A percentile compares a stretch with the other conserved stretches of the same genome.
phyloP scores from a whole-genome alignment of 2,329 filamentous ascomycete species.

The Beauveria caledonica region DNA sequence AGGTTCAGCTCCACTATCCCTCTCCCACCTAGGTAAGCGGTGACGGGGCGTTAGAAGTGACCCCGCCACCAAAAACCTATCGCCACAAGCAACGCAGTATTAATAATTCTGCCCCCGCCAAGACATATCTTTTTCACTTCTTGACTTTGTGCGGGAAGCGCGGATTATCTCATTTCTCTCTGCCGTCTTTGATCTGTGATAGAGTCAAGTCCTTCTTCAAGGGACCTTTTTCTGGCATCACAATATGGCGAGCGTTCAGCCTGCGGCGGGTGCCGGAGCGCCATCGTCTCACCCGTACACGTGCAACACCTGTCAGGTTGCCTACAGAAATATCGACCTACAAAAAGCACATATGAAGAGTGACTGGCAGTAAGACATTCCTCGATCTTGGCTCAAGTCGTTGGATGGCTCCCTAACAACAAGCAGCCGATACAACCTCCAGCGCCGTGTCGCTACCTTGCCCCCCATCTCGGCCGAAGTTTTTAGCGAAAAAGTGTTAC shows the following conservation, averaged over 20 bases:
- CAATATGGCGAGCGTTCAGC: constrained; percentile 38
- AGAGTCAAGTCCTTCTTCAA: neutral
- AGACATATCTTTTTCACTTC: neutral
- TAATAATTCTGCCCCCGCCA: constrained; percentile 15
- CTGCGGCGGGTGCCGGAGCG: constrained; percentile 23
- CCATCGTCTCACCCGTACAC: constrained; percentile 75
- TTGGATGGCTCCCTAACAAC: neutral
- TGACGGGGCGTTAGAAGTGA: neutral
- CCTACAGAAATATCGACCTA: constrained; percentile 86
- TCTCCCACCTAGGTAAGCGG: constrained; percentile 8
- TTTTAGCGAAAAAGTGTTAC: constrained; percentile 92
- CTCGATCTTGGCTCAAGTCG: neutral
- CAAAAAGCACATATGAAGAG: constrained; percentile 96
- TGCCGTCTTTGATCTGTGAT: neutral
- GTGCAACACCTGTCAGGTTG: constrained; percentile 96
- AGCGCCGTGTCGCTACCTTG: constrained; percentile 82
- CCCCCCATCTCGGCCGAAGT: constrained; percentile 86
- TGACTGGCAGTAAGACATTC: constrained; percentile 85
- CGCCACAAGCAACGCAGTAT: constrained; percentile 14
- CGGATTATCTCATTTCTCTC: neutral
- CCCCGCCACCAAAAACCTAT: constrained; percentile 20
- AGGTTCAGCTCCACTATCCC: neutral
- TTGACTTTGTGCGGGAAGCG: neutral
- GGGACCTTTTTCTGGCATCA: neutral
- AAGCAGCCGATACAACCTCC: constrained; percentile 82